Conservation (phyloP, 345 rosid species). For the Citrus australasica region DNA sequence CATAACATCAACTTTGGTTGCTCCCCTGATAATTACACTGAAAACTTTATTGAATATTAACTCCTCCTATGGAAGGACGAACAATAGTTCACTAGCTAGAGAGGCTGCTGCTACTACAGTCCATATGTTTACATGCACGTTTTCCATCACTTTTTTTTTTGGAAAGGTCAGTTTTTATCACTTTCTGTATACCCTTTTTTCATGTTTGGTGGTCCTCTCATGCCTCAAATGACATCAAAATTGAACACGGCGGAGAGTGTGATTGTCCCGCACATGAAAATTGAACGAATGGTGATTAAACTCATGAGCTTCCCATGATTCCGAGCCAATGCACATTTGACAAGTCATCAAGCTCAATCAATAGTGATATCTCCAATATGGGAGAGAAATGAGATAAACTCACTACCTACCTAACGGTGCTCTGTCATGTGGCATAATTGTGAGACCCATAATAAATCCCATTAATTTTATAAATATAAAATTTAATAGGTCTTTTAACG, state of each 20-base stretch:
- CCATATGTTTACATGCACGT: not conserved
- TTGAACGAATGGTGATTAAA: not conserved
- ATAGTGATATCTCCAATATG: conserved; percentile 2
- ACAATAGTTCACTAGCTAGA: too few species aligned
- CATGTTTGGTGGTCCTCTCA: not conserved
- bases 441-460: accelerated
- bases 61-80: too few species aligned
- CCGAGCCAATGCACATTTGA: conserved; percentile 14
- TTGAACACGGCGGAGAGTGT: not conserved
- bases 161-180: too few species aligned
- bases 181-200: not conserved
- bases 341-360: conserved; percentile 31
- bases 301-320: not conserved
- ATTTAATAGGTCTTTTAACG: too few species aligned
- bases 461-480: too few species aligned
- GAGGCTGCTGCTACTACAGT: too few species aligned
- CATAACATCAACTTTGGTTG: too few species aligned
- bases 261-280: not conserved
- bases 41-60: too few species aligned
- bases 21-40: too few species aligned
- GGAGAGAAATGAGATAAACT: not conserved
- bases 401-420: accelerated
- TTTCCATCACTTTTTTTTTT: too few species aligned
- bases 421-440: too few species aligned
- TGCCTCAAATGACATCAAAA: not conserved